Evolutionary conservation across 176 grass and related monocot genomes (phyloP).

Genomic region (Phoenix dactylifera): DNA sequence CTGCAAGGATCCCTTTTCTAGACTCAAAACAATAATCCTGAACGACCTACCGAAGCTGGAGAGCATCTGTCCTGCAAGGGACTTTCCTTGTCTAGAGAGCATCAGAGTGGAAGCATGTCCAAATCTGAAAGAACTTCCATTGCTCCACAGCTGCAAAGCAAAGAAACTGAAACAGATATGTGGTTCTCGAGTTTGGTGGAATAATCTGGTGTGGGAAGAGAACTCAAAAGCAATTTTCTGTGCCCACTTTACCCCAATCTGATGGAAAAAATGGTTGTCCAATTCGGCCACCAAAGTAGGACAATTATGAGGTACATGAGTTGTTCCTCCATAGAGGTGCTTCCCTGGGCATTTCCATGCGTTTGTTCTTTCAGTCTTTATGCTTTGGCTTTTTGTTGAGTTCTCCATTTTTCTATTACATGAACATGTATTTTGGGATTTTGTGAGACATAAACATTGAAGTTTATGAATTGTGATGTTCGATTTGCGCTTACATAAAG

Average conservation of each 20-base stretch:
- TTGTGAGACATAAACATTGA: too few species aligned
- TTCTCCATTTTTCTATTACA: too few species aligned
- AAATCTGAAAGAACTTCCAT: constrained; percentile 37
- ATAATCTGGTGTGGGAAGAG: constrained; percentile 37
- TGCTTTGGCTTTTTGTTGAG: too few species aligned
- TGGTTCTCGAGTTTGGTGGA: constrained; percentile 58
- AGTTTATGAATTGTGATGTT: too few species aligned
- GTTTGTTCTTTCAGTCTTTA: too few species aligned
- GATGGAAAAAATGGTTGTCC: too few species aligned
- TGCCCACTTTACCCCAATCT: constrained; percentile 42
- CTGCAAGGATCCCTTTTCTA: constrained; percentile 20
- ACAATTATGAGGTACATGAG: too few species aligned
- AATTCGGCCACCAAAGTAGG: too few species aligned
- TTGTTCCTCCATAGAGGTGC: too few species aligned
- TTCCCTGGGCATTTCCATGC: too few species aligned
- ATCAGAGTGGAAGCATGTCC: constrained; percentile 55
- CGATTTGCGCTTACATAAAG: too few species aligned
- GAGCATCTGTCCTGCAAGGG: constrained; percentile 38
- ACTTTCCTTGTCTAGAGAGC: constrained; percentile 52
- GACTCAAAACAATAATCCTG: constrained; percentile 41
- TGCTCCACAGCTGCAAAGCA: constrained; percentile 10
- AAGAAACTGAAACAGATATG: constrained; percentile 59
- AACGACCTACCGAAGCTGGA: constrained; percentile 31
- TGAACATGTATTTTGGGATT: too few species aligned
- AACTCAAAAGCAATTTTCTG: constrained; percentile 13